Conservation (phyloP, 345 rosid species). For the Microthlaspi erraticum region DNA sequence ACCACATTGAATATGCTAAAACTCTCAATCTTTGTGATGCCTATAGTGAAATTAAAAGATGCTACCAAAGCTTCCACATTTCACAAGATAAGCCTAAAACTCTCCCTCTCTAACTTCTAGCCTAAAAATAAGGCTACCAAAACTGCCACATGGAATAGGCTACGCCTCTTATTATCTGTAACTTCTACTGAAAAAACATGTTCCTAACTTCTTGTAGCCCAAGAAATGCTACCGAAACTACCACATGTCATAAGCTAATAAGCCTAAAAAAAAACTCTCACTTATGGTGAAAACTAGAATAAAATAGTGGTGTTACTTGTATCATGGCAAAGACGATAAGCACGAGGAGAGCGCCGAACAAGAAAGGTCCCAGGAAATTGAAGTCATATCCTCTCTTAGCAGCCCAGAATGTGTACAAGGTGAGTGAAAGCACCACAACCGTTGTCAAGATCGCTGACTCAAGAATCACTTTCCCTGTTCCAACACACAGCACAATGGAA, state of each 20-base stretch:
- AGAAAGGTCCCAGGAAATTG: constrained; percentile 79
- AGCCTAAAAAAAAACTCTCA: background rate
- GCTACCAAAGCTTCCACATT: background rate
- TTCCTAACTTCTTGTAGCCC: background rate
- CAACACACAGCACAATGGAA: constrained; percentile 15
- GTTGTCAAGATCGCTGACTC: constrained; percentile 77
- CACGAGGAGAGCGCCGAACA: constrained; percentile 58
- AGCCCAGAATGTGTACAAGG: constrained; percentile 88
- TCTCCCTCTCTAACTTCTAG: background rate
- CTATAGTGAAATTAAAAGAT: background rate
- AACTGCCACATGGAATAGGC: constrained; percentile 1
- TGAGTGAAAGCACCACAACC: constrained; percentile 67
- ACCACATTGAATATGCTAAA: no score
- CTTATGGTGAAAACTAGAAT: background rate
- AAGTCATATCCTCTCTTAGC: constrained; percentile 79
- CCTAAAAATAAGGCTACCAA: constrained; percentile 1
- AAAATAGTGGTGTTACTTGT: constrained; percentile 18
- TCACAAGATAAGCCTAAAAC: background rate
- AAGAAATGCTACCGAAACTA: background rate
- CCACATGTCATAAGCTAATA: background rate
- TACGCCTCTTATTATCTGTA: background rate
- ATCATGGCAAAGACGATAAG: constrained; percentile 32
- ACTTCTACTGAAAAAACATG: background rate
- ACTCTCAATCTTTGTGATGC: no score
- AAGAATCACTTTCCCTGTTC: constrained; percentile 75